Base-by-base conservation (phyloP, 202 grass and related monocot genomes). In the Alloteropsis angusta region DNA sequence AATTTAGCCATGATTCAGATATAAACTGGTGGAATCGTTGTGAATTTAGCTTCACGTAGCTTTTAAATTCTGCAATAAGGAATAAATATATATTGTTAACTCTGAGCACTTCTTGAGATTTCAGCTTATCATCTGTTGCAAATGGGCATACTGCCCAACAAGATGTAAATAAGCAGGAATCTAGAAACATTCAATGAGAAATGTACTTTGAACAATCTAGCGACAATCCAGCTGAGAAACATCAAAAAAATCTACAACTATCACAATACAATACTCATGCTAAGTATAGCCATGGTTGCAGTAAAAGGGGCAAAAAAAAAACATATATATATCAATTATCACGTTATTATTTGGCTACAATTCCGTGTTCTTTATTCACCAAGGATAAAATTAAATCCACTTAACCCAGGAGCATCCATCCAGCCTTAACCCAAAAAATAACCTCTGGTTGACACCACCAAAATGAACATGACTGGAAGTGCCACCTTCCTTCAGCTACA, bases 291-390 rank as follows among this genome's bases (percentile, higher is more conserved):
- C 55, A 68, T 11, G 9, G 5, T 64, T 13, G 16, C 9, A 58
- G 12, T 48, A 30, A 32, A n/a, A 25, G 6, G 14, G 56, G n/a
- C n/a, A n/a, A n/a, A n/a, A 62, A 57, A 9, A 59, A 36, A 42
- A 85, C 11, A 81, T 36, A 79, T 67, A 81, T 76, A 81, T 76
- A 85, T 58, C 23, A 28, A 28, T 58, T 84, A 88, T 84, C 74
- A 48, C 79, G 41, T 60, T 81, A 59, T 65, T 72, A 85, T 72
- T 85, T 88, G 78, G 77, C 64, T 85, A 85, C 87, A 85, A 60
- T 60, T 79, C 64, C 69, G 34, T 88, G 87, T 88, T 81, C 53
- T 84, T 88, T 81, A 85, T 87, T 81, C 72, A 85, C 71, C 82
- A 85, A 52, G 56, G 69, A 64, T 47, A 80, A 56, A 35, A 85